Conservation (phyloP, 495 filamentous ascomycete genomes). For the Opeltia flavorubescens region DNA sequence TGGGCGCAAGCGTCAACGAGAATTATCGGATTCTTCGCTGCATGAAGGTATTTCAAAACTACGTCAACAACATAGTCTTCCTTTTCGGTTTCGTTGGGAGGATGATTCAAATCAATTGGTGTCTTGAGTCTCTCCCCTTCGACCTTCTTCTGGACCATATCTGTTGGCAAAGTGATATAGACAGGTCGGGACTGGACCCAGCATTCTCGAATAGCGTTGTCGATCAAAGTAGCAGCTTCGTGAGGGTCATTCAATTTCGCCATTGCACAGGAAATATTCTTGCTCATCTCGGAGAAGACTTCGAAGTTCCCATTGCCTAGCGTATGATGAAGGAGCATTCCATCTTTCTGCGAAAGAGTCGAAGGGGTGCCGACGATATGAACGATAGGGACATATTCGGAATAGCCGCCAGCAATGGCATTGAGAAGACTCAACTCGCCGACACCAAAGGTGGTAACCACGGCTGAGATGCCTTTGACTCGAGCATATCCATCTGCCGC, state of each 20-base stretch:
- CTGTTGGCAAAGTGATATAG: slow-evolving; percentile 75
- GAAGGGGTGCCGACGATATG: slow-evolving; percentile 52
- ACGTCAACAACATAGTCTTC: slow-evolving; percentile 78
- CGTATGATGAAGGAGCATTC: slow-evolving; percentile 76
- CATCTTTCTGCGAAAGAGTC: slow-evolving; percentile 34
- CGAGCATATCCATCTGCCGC: slow-evolving; percentile 61
- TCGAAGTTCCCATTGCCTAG: slow-evolving; percentile 84
- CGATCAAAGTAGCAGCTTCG: slow-evolving; percentile 61
- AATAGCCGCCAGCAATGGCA: slow-evolving; percentile 51
- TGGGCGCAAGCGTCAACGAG: slow-evolving; percentile 87
- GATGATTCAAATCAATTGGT: slow-evolving; percentile 50
- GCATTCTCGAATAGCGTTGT: slow-evolving; percentile 67
- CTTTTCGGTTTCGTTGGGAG: slow-evolving; percentile 52
- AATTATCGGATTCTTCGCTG: slow-evolving; percentile 64
- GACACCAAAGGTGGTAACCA: slow-evolving; percentile 57
- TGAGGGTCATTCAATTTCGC: slow-evolving; percentile 53
- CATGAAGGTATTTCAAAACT: slow-evolving; percentile 61
- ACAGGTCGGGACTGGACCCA: slow-evolving; percentile 61
- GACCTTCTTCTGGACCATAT: slow-evolving; percentile 70
- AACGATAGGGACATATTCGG: slow-evolving; percentile 45
- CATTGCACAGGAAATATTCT: slow-evolving; percentile 52
- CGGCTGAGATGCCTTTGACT: slow-evolving; percentile 48
- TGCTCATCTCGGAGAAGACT: slow-evolving; percentile 70
- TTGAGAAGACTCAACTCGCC: slow-evolving; percentile 58
- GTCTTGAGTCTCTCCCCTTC: slow-evolving; percentile 55